Evolutionary conservation across 1,139 yeast species (phyloP).

Genomic region (Yueomyces sp.): DNA sequence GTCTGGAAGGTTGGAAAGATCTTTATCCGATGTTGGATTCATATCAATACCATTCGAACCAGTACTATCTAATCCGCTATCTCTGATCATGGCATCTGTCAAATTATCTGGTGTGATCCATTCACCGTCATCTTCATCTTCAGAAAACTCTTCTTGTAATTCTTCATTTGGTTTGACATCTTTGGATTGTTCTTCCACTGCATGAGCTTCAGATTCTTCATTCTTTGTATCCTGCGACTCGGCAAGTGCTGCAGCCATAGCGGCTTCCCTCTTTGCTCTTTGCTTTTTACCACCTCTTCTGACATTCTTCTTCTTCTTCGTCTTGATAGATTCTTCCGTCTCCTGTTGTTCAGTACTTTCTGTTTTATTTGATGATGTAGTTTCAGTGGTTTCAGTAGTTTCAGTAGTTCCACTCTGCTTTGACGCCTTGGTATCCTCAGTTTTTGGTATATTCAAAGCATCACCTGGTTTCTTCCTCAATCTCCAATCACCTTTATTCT

Average conservation of each 20-base stretch:
- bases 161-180: conserved; percentile 35
- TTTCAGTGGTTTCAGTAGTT: conserved; percentile 3
- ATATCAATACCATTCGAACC: conserved; percentile 24
- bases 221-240: conserved; percentile 6
- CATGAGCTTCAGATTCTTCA: conserved; percentile 5
- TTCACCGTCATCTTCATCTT: conserved; percentile 66
- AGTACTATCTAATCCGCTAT: conserved; percentile 38
- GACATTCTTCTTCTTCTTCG: conserved; percentile 32
- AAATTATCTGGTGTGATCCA: conserved; percentile 93
- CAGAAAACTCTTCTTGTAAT: conserved; percentile 37
- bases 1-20: conserved; percentile 19
- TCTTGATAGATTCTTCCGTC: background rate
- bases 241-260: conserved; percentile 8
- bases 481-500: conserved; percentile 55
- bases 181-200: conserved; percentile 38
- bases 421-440: background rate
- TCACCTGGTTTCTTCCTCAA: conserved; percentile 69
- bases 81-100: conserved; percentile 53
- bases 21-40: conserved; percentile 9
- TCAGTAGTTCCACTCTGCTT: conserved; percentile 4
- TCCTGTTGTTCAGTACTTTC: conserved; percentile 4
- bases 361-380: background rate
- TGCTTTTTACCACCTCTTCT: conserved; percentile 57
- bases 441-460: conserved; percentile 12
- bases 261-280: conserved; percentile 40